Evolutionary conservation across 78 protist species (phyloP).

Genomic region (Neovahlkampfia damariscottae): DNA sequence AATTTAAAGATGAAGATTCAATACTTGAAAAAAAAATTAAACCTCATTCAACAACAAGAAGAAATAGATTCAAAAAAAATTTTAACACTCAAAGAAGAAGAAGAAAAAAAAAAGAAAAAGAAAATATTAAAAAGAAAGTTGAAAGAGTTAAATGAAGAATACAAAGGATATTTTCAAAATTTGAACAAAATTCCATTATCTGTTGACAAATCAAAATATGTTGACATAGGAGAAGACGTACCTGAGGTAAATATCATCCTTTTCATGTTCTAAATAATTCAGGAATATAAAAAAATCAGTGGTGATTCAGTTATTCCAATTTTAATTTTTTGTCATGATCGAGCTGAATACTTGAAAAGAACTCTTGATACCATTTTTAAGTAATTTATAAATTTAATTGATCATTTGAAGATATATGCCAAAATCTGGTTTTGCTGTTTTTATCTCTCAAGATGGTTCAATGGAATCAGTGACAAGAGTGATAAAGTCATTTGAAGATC

Average conservation of each 20-base stretch:
- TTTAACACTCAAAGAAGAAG: neutral
- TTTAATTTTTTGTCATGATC: constrained; percentile 20
- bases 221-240: too few species aligned
- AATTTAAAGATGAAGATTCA: too few species aligned
- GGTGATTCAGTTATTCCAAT: constrained; percentile 17
- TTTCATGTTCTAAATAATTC: neutral
- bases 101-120: neutral
- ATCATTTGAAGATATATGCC: neutral
- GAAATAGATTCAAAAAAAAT: too few species aligned
- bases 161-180: neutral
- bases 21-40: too few species aligned
- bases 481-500: neutral
- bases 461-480: neutral
- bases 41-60: too few species aligned
- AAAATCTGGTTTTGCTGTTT: neutral
- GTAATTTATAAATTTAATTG: neutral
- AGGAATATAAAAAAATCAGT: neutral
- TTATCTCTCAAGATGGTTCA: neutral
- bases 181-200: neutral
- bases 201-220: too few species aligned
- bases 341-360: constrained; percentile 16
- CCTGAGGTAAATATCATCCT: too few species aligned
- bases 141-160: neutral
- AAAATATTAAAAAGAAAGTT: neutral
- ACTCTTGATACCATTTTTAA: neutral